A percentile compares a stretch with the other conserved stretches of the same genome.
These are phyloP conservation scores for Thymus quinquecostatus DNA, from an alignment of 257 asterid genomes.

Conservation along the genomic window DNA sequence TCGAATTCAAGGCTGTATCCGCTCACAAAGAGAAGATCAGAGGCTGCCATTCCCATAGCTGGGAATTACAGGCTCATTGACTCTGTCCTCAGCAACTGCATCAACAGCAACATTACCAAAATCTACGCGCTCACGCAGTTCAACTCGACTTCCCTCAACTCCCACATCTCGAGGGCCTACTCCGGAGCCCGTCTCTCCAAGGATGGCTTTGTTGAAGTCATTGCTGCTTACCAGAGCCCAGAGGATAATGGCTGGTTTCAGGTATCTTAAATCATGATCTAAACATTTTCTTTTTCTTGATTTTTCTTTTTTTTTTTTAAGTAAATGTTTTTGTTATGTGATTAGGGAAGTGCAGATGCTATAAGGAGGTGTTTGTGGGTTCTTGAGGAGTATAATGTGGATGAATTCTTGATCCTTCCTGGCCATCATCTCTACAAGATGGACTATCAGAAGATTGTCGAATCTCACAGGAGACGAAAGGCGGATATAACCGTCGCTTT, in stretches of 20 bases:
- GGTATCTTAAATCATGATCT: constrained; percentile 34
- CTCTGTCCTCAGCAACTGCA: constrained; percentile 90
- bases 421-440: constrained; percentile 88
- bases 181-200: constrained; percentile 55
- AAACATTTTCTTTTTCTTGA: background rate
- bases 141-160: constrained; percentile 84
- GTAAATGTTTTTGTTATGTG: background rate
- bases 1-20: constrained; percentile 72
- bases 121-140: constrained; percentile 88
- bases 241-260: constrained; percentile 82
- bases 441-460: constrained; percentile 74
- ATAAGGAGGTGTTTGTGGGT: constrained; percentile 80
- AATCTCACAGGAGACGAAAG: constrained; percentile 46
- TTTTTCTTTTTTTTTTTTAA: background rate
- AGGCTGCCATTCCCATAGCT: constrained; percentile 86
- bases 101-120: constrained; percentile 78
- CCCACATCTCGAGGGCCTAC: constrained; percentile 87
- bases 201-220: constrained; percentile 78
- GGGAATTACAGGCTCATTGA: constrained; percentile 81
- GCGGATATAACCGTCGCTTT: constrained; percentile 70
- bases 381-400: constrained; percentile 62
- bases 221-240: constrained; percentile 83
- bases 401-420: constrained; percentile 74
- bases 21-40: constrained; percentile 75
- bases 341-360: constrained; percentile 91